phyloP scores from a whole-genome alignment of 345 rosid species.

The Eucalyptus marginata region DNA sequence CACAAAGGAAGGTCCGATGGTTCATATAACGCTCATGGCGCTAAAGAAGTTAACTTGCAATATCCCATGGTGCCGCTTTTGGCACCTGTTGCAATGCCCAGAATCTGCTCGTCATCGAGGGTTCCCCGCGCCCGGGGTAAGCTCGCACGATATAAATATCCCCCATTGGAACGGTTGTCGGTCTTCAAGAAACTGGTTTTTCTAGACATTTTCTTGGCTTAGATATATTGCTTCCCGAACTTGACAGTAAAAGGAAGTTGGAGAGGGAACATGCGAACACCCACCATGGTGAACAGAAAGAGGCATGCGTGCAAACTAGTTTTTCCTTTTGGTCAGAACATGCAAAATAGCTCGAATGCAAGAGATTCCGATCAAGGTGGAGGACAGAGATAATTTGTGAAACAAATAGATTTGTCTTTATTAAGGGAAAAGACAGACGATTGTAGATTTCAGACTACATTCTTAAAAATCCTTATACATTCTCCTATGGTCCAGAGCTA shows the following conservation, averaged over 20 bases:
- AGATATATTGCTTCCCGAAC: not conserved
- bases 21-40: not conserved
- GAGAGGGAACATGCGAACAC: not conserved
- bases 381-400: not conserved
- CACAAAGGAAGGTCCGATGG: not conserved
- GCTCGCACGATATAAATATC: not conserved
- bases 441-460: not conserved
- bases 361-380: not conserved
- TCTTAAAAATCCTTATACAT: not conserved
- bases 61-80: not conserved
- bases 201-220: not conserved
- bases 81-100: not conserved
- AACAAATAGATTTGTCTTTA: not conserved
- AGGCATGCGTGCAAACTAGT: not conserved
- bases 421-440: not conserved
- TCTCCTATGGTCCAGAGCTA: not conserved
- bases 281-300: not conserved
- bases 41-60: not conserved
- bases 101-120: not conserved
- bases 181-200: not conserved
- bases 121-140: not conserved
- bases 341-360: not conserved
- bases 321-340: not conserved
- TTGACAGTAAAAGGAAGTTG: not conserved
- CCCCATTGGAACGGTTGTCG: not conserved